Evolutionary conservation across 106 monocot species (phyloP).

Genomic region (Ottelia alismoides): DNA sequence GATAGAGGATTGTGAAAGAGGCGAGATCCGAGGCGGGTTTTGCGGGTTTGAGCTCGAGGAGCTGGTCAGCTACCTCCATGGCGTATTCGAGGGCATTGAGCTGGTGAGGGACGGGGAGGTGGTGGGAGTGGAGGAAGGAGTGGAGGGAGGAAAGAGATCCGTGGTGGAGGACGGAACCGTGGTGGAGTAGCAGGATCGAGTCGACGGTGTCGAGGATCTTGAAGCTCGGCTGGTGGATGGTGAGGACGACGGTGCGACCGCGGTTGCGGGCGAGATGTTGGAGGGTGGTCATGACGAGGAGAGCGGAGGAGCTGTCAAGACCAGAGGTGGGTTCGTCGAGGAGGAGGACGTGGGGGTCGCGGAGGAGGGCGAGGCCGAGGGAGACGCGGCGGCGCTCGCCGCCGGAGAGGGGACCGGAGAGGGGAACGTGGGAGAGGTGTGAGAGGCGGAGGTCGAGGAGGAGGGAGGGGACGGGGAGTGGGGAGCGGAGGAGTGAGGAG

Average conservation of each 20-base stretch:
- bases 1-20: too few species aligned
- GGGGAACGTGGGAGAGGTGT: conserved; percentile 46
- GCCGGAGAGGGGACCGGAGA: conserved; percentile 52
- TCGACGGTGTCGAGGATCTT: conserved; percentile 57
- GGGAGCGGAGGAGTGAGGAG: conserved; percentile 56
- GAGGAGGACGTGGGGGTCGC: conserved; percentile 58
- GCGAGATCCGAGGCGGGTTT: neutral
- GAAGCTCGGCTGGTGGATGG: conserved; percentile 86
- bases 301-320: conserved; percentile 74
- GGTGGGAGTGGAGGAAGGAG: conserved; percentile 30
- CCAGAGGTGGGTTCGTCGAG: conserved; percentile 99
- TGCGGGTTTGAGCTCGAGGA: conserved; percentile 17
- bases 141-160: conserved; percentile 54
- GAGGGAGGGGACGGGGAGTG: conserved; percentile 65
- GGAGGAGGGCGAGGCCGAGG: conserved; percentile 68
- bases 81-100: conserved; percentile 85
- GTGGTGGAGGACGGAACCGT: conserved; percentile 67
- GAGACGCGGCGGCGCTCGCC: conserved; percentile 92
- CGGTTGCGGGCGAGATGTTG: conserved; percentile 33
- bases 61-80: conserved; percentile 54
- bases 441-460: conserved; percentile 63
- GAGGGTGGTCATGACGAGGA: conserved; percentile 45
- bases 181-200: conserved; percentile 66
- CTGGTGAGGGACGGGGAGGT: conserved; percentile 53
- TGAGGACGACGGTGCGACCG: conserved; percentile 42